Evolutionary conservation across 768 basidiomycete species (phyloP).

Genomic region (Suillus americanus): DNA sequence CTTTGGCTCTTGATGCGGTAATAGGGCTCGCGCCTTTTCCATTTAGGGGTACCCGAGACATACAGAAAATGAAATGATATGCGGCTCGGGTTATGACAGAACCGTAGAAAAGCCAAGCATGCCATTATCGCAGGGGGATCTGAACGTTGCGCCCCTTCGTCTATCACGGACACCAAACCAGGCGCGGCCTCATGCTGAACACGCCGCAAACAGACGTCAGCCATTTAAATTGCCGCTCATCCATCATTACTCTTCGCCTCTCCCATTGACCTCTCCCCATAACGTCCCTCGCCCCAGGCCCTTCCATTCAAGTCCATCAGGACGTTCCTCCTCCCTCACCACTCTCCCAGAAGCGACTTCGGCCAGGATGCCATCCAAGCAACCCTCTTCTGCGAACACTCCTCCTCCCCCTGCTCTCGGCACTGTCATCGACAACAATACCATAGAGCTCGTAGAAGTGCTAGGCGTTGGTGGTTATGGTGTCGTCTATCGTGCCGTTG

Average conservation of each 20-base stretch:
- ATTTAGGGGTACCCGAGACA: slow-evolving; percentile 23
- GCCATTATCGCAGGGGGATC: slow-evolving; percentile 24
- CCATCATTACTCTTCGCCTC: slow-evolving; percentile 23
- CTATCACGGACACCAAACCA: slow-evolving; percentile 33
- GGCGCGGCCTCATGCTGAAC: slow-evolving; percentile 36
- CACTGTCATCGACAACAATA: slow-evolving; percentile 77
- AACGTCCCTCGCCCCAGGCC: slow-evolving; percentile 24
- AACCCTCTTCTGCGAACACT: slow-evolving; percentile 32
- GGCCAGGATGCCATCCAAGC: slow-evolving; percentile 32
- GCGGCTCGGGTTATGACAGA: slow-evolving; percentile 15
- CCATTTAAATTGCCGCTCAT: slow-evolving; percentile 32
- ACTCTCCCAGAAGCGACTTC: slow-evolving; percentile 12
- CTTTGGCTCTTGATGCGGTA: neutral
- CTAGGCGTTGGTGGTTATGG: slow-evolving; percentile 95
- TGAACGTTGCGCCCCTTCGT: slow-evolving; percentile 27
- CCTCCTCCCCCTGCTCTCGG: slow-evolving; percentile 62
- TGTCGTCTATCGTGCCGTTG: slow-evolving; percentile 88
- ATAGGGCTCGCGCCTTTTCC: slow-evolving; percentile 17
- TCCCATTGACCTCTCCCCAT: slow-evolving; percentile 23
- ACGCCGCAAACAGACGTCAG: slow-evolving; percentile 32
- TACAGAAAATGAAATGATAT: slow-evolving; percentile 31
- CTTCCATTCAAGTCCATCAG: slow-evolving; percentile 20
- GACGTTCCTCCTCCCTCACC: slow-evolving; percentile 18
- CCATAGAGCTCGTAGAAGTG: slow-evolving; percentile 81
- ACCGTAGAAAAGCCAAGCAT: slow-evolving; percentile 31